Conservation (phyloP, 2,329 filamentous ascomycete species). For the Bipolaris oryzae region DNA sequence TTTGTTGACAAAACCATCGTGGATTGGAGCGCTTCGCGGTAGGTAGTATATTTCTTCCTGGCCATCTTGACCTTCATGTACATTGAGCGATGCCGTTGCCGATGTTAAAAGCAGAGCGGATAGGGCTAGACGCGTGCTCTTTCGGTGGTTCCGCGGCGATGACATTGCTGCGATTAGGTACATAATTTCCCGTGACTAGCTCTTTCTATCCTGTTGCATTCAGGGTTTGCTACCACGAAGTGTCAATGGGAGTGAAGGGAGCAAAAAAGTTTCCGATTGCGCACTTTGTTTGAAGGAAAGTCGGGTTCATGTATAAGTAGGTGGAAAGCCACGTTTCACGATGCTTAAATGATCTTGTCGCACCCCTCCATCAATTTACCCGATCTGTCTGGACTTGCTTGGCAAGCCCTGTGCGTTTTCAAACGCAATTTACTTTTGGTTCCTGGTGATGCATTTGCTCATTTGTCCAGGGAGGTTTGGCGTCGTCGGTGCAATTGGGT, state of each 20-base stretch:
- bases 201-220: background rate
- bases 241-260: background rate
- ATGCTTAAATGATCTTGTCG: constrained; percentile 13
- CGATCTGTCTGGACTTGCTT: constrained; percentile 19
- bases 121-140: background rate
- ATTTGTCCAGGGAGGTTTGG: background rate
- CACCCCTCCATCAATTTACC: constrained; percentile 14
- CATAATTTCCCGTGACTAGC: constrained; percentile 5
- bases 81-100: background rate
- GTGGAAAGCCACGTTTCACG: constrained; percentile 29
- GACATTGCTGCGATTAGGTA: background rate
- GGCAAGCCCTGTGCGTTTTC: constrained; percentile 3
- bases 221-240: background rate
- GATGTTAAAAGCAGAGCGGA: constrained; percentile 9
- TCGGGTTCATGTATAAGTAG: background rate
- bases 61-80: background rate
- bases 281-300: background rate
- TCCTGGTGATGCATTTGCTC: background rate
- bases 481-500: background rate
- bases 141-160: background rate
- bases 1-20: constrained; percentile 26
- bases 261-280: too few relatives aligned
- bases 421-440: constrained; percentile 9
- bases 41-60: constrained; percentile 24
- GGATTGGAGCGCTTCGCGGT: constrained; percentile 24